A percentile compares a stretch with the other conserved stretches of the same genome.
phyloP scores from a whole-genome alignment of 768 basidiomycete species.

The Boletus pseudopeckii region DNA sequence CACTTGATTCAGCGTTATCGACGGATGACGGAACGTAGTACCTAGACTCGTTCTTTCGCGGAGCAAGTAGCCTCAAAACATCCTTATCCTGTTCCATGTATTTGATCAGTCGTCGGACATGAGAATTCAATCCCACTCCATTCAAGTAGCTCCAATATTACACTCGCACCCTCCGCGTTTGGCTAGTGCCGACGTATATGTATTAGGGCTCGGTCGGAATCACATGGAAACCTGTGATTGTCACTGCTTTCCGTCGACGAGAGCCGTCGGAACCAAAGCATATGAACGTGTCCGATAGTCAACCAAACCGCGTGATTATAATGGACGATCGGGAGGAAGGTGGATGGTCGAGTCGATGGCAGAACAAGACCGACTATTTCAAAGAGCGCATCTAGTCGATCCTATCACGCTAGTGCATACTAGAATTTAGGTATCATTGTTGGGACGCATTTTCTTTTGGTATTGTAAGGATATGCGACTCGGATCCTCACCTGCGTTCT shows the following conservation, averaged over 20 bases:
- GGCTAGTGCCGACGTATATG: not conserved
- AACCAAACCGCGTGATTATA: slow-evolving; percentile 5
- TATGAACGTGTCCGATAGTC: slow-evolving; percentile 5
- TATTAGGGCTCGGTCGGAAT: not conserved
- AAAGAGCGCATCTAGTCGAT: not conserved
- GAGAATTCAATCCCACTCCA: not conserved
- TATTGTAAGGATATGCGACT: too few relatives aligned
- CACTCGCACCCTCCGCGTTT: not conserved
- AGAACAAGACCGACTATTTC: not conserved
- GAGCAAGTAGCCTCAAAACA: too few relatives aligned
- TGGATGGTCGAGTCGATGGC: slow-evolving; percentile 1
- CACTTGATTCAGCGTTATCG: too few relatives aligned
- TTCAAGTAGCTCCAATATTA: not conserved
- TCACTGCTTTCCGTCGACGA: slow-evolving; percentile 3
- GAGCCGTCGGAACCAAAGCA: slow-evolving; percentile 1
- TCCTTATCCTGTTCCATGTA: not conserved
- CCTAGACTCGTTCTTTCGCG: too few relatives aligned
- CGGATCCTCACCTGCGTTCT: too few relatives aligned
- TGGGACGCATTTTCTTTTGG: too few relatives aligned
- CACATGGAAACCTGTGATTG: slow-evolving; percentile 4
- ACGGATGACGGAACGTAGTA: too few relatives aligned
- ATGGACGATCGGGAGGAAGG: not conserved
- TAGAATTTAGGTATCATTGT: too few relatives aligned
- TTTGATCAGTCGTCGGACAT: not conserved
- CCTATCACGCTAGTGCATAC: too few relatives aligned